phyloP scores from a whole-genome alignment of 148 eudicot genomes.

The Silene uniflora region DNA sequence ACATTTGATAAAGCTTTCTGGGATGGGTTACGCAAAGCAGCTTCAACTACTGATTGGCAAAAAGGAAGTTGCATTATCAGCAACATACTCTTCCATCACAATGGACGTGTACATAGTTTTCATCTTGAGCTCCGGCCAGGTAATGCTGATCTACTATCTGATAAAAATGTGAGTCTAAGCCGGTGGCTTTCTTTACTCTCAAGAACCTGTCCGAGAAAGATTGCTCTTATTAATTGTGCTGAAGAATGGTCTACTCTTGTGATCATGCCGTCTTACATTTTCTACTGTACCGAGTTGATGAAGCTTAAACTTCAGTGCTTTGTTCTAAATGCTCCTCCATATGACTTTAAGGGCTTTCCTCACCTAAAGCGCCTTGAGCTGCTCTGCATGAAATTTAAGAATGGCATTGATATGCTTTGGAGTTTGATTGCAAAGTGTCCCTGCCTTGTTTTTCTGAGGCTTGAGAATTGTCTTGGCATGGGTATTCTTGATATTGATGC shows the following conservation, averaged over 20 bases:
- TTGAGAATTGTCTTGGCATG: neutral
- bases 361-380: neutral
- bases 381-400: neutral
- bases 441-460: neutral
- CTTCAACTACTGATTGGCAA: too few species aligned
- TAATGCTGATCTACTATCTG: too few species aligned
- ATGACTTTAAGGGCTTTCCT: conserved; percentile 2
- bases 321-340: neutral
- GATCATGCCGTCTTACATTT: conserved; percentile 3
- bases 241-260: neutral
- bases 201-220: neutral
- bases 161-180: too few species aligned
- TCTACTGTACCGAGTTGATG: neutral
- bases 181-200: conserved; percentile 4
- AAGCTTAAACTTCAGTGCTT: neutral
- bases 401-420: neutral
- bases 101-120: too few species aligned
- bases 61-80: too few species aligned
- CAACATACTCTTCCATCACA: too few species aligned
- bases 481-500: neutral
- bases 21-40: too few species aligned
- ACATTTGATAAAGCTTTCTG: too few species aligned
- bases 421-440: conserved; percentile 7
- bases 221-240: too few species aligned
- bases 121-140: too few species aligned